phyloP scores from a whole-genome alignment of 257 asterid species.

The Jaltomata sinuosa region DNA sequence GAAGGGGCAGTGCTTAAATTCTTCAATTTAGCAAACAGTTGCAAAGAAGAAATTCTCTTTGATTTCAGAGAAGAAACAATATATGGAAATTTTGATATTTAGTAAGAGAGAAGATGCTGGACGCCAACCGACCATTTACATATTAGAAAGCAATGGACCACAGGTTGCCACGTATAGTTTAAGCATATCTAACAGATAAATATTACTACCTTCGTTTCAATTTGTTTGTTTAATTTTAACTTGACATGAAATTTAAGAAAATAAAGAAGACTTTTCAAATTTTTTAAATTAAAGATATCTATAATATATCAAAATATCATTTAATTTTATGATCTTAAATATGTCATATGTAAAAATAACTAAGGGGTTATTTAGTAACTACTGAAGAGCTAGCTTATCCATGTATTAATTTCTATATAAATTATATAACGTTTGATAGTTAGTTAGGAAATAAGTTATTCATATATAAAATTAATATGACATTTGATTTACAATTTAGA shows the following conservation, averaged over 20 bases:
- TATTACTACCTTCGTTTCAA: no score
- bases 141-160: slow-evolving; percentile 41
- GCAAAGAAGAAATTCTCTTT: slow-evolving; percentile 18
- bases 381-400: no score
- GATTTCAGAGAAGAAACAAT: slow-evolving; percentile 24
- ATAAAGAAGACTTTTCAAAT: no score
- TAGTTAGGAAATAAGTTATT: no score
- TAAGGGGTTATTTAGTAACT: no score
- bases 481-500: no score
- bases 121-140: slow-evolving; percentile 39
- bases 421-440: no score
- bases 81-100: slow-evolving; percentile 12
- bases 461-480: no score
- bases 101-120: slow-evolving; percentile 38
- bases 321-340: no score
- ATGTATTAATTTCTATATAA: no score
- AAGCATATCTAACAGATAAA: slow-evolving; percentile 18
- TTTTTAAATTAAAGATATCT: background rate
- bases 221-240: background rate
- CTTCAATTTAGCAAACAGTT: background rate
- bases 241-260: background rate
- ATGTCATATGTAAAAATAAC: no score
- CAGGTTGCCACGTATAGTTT: slow-evolving; percentile 42
- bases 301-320: background rate
- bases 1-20: background rate